These are phyloP conservation scores for Medicago arabica DNA, from an alignment of 306 rosid species.

Conservation along the genomic window DNA sequence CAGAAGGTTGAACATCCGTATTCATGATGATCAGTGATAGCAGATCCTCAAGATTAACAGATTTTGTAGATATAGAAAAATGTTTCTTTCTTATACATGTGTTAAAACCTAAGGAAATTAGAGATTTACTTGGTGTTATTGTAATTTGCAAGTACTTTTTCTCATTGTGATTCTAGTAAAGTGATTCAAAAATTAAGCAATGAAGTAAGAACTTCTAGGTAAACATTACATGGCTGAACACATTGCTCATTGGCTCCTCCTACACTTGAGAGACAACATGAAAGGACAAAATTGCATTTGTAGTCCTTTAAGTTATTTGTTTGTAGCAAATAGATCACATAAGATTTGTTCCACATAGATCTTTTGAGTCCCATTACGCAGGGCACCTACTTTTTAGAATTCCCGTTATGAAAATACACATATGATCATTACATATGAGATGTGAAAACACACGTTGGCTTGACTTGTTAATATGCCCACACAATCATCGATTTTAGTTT, in stretches of 20 bases:
- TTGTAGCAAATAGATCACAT: too few relatives aligned
- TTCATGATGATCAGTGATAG: constrained; percentile 37
- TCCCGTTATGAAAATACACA: neutral
- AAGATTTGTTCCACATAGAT: too few relatives aligned
- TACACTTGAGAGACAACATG: too few relatives aligned
- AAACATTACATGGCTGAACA: too few relatives aligned
- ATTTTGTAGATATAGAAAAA: constrained; percentile 27
- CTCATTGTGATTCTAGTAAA: constrained; percentile 2
- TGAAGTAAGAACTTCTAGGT: neutral
- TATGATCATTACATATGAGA: too few relatives aligned
- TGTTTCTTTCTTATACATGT: neutral
- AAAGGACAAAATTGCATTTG: neutral
- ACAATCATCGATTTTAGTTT: constrained; percentile 42
- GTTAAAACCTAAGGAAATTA: neutral
- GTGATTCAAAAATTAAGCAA: neutral
- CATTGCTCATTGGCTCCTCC: too few relatives aligned
- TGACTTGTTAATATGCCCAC: neutral
- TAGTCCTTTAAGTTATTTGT: neutral
- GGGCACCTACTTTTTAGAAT: neutral
- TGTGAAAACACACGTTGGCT: neutral
- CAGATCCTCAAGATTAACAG: constrained; percentile 5
- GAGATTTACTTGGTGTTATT: constrained; percentile 8
- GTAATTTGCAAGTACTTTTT: constrained; percentile 21
- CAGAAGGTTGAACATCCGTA: constrained; percentile 56
- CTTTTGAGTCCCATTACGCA: neutral